Conservation (phyloP, 306 rosid genomes). For the Malus sieversii region DNA sequence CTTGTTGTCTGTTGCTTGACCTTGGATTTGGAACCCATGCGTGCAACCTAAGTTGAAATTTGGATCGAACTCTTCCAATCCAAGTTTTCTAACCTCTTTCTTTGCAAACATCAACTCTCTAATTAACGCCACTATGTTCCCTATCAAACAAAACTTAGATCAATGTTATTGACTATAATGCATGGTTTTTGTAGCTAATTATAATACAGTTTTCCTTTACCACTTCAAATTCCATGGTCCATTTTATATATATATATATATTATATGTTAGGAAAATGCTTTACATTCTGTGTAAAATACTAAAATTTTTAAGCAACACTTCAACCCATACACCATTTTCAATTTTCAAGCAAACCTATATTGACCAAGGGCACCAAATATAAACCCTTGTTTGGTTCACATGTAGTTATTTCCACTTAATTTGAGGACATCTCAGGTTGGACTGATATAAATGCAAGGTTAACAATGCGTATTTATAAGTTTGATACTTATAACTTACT, state of each 20-base stretch:
- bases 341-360: not conserved
- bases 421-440: too few species aligned
- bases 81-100: conserved; percentile 16
- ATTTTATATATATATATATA: too few species aligned
- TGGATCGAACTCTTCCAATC: conserved; percentile 23
- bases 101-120: conserved; percentile 5
- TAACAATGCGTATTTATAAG: too few species aligned
- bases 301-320: not conserved
- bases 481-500: too few species aligned
- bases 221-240: not conserved
- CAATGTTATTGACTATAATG: too few species aligned
- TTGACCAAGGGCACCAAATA: too few species aligned
- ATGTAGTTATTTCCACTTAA: too few species aligned
- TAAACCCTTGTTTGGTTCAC: too few species aligned
- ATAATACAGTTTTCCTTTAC: not conserved
- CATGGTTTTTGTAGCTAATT: not conserved
- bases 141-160: not conserved
- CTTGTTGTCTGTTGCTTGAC: conserved; percentile 25
- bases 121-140: not conserved
- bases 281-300: not conserved
- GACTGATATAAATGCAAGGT: too few species aligned
- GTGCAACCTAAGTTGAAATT: conserved; percentile 28
- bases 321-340: not conserved
- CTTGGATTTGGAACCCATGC: conserved; percentile 21
- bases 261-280: not conserved